Percentiles rank a stretch among this genome's conserved stretches.
Conservation (phyloP, 352 stramenopile species). For the Phytopythium oedochilum region DNA sequence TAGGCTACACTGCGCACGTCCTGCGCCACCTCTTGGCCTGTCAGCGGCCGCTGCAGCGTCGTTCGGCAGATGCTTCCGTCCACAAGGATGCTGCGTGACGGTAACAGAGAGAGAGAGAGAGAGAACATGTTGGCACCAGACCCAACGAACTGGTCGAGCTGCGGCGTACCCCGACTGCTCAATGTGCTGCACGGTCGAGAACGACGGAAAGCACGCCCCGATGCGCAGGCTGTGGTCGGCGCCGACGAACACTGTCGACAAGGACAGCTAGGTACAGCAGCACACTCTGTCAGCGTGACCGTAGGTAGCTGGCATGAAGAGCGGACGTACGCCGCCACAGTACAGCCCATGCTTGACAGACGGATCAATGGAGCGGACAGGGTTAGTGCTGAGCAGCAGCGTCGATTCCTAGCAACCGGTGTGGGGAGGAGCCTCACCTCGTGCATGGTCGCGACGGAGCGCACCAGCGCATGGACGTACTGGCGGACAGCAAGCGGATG, state of each 20-base stretch:
- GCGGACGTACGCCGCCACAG: background rate
- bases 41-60: constrained; percentile 13
- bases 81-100: constrained; percentile 17
- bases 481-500: constrained; percentile 29
- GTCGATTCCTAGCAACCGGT: too few species aligned
- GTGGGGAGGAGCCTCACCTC: constrained; percentile 12
- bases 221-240: constrained; percentile 25
- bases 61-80: constrained; percentile 24
- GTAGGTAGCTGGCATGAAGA: background rate
- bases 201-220: constrained; percentile 35
- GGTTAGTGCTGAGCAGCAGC: too few species aligned
- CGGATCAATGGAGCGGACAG: too few species aligned
- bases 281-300: background rate
- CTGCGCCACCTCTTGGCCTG: constrained; percentile 11
- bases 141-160: too few species aligned
- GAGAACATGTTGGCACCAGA: too few species aligned
- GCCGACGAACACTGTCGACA: constrained; percentile 36
- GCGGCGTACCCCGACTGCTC: constrained; percentile 1
- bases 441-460: constrained; percentile 24
- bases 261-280: constrained; percentile 24
- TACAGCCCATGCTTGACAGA: background rate
- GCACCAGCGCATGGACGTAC: constrained; percentile 24
- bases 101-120: background rate
- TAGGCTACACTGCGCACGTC: constrained; percentile 55
- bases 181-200: constrained; percentile 13